Base-by-base conservation (phyloP, 2,329 filamentous ascomycete species). In the Knufia petricola region DNA sequence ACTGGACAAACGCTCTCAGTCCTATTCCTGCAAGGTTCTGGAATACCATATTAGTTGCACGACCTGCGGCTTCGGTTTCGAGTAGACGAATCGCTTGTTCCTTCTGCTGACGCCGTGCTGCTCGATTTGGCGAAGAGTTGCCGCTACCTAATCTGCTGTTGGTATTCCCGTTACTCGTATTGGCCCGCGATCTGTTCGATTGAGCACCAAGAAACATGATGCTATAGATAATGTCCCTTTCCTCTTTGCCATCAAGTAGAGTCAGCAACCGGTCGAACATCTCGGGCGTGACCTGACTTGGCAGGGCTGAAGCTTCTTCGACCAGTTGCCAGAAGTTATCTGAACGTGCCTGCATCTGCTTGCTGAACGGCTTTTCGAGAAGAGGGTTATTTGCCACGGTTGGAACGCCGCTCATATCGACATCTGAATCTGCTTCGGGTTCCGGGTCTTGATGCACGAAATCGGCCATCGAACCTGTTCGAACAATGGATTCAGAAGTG, bases 191-290 rank as follows among this genome's bases (percentile, higher is more conserved):
- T 19, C 12, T n/a, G 19, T 19, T 19, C 17, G 36, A 21, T 15
- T 20, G 23, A 20, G 12, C 39, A 19, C 53, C 55, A 26, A 59
- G 49, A 23, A 59, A 41, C 52, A 56, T 54, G 55, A 95, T 83
- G 0, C 86, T 92, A 66, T 95, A 95, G 49, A 95, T 78, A 15
- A 95, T 83, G 63, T 95, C 88, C 46, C 89, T 81, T 60, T 90
- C 92, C 67, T 95, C 89, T 20, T 83, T 78, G 41, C 84, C 84
- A 57, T 87, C 84, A 10, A 95, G 74, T 19, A 90, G 73, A 49
- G 75, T 75, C 26, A 87, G 81, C 64, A 38, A 19, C 26, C 24
- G 39, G n/a, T 44, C 40, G 24, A 50, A 41, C 12, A 48, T 23
- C 23, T 42, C 38, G 12, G 10, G 30, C 9, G 36, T 17, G 17